Base-by-base conservation (phyloP, 1,284 basidiomycete genomes). In the Trichosporon coremiiforme region DNA sequence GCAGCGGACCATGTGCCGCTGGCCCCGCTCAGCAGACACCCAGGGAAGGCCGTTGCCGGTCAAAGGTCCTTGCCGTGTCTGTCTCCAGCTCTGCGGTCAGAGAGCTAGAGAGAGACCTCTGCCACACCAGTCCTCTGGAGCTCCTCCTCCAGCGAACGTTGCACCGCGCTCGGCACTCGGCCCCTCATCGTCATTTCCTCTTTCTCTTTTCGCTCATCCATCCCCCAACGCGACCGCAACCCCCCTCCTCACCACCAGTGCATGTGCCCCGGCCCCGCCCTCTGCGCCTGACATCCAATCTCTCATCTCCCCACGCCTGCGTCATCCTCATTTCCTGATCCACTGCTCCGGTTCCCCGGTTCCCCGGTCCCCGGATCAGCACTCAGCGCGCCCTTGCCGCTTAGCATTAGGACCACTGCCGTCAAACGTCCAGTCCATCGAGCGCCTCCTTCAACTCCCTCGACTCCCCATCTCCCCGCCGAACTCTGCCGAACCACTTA, bases 321-420 rank as follows among this genome's bases (percentile, higher is more conserved):
- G 50, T 53, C 50, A 53, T 53, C 50, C 50, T 53, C 50, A 47
- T 20, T 22, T 53, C 50, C 50, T 53, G 50, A 53, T 25, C 50
- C 22, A 12, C 20, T 10, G 17, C 50, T 22, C 20, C 50, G 10
- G 15, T 53, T 25, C 50, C 50, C 50, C 50, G 50, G 50, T 53
- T 25, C 22, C 50, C 50, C 50, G 50, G 20, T 25, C 50, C 20
- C 20, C 50, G 47, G 4, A 53, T 53, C 50, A 53, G 7, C 50
- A 22, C 7, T 10, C 33, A 10, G 10, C 20, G 22, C 17, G 6
- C 50, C 15, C 47, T 50, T 50, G 47, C 47, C 38, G 38, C 38
- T 41, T 45, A 45, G 41, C 41, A 13, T 45, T 45, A 45, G 41
- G 17, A n/a, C 41, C 41, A 2, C 41, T 17, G 15, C 41, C 41